These are phyloP conservation scores for Urochloa ruziziensis DNA, from an alignment of 176 grass and related monocot genomes.

Conservation along the genomic window DNA sequence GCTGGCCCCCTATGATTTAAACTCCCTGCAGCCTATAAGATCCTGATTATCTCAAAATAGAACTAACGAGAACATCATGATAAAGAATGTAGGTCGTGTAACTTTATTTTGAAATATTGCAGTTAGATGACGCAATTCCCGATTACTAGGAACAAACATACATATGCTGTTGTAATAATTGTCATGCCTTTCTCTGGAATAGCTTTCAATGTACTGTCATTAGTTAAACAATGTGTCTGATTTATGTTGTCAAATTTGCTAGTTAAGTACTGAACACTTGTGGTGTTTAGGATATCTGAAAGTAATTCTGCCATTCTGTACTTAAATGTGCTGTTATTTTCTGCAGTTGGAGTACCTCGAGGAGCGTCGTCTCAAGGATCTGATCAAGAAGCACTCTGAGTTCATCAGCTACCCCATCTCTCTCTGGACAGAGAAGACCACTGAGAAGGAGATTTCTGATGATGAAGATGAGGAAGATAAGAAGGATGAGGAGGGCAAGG, in stretches of 20 bases:
- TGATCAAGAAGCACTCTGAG: constrained; percentile 96
- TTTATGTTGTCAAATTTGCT: too few relatives aligned
- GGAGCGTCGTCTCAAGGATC: constrained; percentile 90
- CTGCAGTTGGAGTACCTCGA: constrained; percentile 89
- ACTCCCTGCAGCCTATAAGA: too few relatives aligned
- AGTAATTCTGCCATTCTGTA: not conserved
- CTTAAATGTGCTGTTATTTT: not conserved
- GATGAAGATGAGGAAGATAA: constrained; percentile 98
- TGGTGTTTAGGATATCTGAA: not conserved
- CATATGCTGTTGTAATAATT: too few relatives aligned
- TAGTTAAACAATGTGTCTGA: too few relatives aligned
- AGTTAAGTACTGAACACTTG: not conserved
- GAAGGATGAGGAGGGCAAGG: constrained; percentile 96
- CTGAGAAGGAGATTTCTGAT: constrained; percentile 96
- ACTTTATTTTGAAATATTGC: not conserved
- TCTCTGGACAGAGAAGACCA: constrained; percentile 92
- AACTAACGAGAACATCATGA: too few relatives aligned
- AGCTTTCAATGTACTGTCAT: too few relatives aligned
- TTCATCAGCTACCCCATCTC: constrained; percentile 99
- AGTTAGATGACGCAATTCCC: not conserved
- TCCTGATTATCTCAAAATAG: too few relatives aligned
- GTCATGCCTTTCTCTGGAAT: too few relatives aligned
- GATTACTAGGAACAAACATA: too few relatives aligned
- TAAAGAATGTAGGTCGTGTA: too few relatives aligned
- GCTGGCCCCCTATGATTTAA: too few relatives aligned